Percentiles rank a stretch among this genome's conserved stretches.
Conservation (phyloP, 2,329 filamentous ascomycete species). For the Samsoniella hepiali region DNA sequence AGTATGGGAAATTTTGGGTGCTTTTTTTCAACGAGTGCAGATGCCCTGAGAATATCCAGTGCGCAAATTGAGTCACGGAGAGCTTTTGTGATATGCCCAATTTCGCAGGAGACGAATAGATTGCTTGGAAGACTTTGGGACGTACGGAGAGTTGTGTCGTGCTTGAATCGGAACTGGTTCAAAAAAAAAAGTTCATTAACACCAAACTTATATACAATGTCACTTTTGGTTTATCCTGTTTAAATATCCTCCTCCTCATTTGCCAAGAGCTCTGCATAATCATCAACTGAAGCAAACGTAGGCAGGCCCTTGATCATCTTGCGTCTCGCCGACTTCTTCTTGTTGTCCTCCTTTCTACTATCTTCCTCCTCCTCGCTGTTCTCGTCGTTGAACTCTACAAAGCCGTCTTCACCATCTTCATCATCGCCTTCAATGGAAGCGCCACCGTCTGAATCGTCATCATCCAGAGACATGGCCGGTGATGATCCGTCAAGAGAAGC, state of each 20-base stretch:
- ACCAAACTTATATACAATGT: slow-evolving; percentile 10
- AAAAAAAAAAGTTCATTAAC: neutral
- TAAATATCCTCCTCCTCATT: slow-evolving; percentile 59
- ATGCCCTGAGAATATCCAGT: too few species aligned
- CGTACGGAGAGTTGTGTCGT: too few species aligned
- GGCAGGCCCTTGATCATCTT: slow-evolving; percentile 87
- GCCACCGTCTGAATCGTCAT: slow-evolving; percentile 39
- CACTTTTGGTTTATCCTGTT: slow-evolving; percentile 2
- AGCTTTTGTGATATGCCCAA: too few species aligned
- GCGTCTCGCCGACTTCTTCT: slow-evolving; percentile 54
- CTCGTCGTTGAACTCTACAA: slow-evolving; percentile 46
- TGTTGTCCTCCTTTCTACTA: slow-evolving; percentile 29
- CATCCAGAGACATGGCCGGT: slow-evolving; percentile 37
- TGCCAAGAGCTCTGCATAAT: slow-evolving; percentile 83
- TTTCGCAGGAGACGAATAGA: too few species aligned
- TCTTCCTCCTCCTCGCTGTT: slow-evolving; percentile 59
- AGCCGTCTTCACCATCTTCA: slow-evolving; percentile 36
- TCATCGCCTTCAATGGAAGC: slow-evolving; percentile 43
- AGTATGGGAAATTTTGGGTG: too few species aligned
- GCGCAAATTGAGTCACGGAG: too few species aligned
- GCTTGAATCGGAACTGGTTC: neutral
- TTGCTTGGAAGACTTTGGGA: too few species aligned
- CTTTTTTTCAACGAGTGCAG: too few species aligned
- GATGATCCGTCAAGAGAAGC: slow-evolving; percentile 46
- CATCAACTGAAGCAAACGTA: slow-evolving; percentile 88